phyloP scores from a whole-genome alignment of 257 asterid genomes.

The Gentiana straminea region DNA sequence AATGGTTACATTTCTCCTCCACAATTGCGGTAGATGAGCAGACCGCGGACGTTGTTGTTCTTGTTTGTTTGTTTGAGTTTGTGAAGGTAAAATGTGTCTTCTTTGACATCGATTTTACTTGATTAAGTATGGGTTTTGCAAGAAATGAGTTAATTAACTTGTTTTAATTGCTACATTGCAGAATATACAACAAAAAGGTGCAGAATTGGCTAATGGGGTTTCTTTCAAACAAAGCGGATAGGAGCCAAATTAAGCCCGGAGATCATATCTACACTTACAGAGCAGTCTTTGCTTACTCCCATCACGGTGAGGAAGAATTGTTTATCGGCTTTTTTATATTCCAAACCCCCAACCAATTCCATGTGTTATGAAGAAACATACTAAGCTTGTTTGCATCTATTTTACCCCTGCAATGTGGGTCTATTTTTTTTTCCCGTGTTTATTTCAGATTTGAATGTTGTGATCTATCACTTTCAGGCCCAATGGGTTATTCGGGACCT shows the following conservation, averaged over 20 bases:
- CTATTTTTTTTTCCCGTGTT: too few species aligned
- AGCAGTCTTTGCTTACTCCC: constrained; percentile 70
- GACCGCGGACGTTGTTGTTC: too few species aligned
- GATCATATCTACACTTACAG: constrained; percentile 85
- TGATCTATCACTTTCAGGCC: too few species aligned
- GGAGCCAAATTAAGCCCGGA: constrained; percentile 57
- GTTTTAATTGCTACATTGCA: not conserved
- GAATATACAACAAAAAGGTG: constrained; percentile 5
- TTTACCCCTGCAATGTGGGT: too few species aligned
- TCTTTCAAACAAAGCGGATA: constrained; percentile 62
- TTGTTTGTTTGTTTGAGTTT: too few species aligned
- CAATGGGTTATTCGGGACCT: too few species aligned
- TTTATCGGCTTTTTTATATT: too few species aligned
- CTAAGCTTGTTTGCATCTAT: too few species aligned
- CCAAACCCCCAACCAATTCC: too few species aligned
- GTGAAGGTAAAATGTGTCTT: constrained; percentile 10
- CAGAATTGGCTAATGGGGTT: constrained; percentile 48
- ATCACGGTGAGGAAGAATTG: constrained; percentile 41
- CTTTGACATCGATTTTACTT: not conserved
- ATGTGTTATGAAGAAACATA: too few species aligned
- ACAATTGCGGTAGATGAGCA: constrained; percentile 13
- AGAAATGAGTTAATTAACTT: not conserved
- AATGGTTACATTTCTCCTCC: too few species aligned
- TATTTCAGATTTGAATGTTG: too few species aligned
- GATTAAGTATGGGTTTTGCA: not conserved